Evolutionary conservation across 768 basidiomycete genomes (phyloP).

Genomic region (Phaffia australis): DNA sequence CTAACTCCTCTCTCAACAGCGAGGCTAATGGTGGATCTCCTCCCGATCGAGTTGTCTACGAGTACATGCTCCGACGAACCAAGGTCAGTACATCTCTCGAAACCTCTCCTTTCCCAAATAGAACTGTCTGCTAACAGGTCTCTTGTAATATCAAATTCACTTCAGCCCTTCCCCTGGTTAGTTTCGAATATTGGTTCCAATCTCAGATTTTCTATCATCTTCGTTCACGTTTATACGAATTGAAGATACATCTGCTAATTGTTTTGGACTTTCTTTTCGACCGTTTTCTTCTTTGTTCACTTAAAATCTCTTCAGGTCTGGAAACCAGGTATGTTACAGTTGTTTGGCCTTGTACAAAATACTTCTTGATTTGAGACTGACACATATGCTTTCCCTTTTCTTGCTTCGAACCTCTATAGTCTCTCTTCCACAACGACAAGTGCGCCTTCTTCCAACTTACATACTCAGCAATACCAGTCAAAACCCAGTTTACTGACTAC

Average conservation of each 20-base stretch:
- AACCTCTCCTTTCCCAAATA: background rate
- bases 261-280: background rate
- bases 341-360: background rate
- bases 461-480: no score
- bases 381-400: background rate
- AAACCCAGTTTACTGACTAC: no score
- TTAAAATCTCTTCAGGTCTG: constrained; percentile 7
- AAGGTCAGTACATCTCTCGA: constrained; percentile 10
- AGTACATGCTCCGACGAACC: constrained; percentile 19
- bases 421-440: constrained; percentile 23
- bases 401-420: background rate
- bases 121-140: background rate
- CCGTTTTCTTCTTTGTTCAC: background rate
- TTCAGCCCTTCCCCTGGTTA: constrained; percentile 25
- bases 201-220: background rate
- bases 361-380: background rate
- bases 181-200: background rate
- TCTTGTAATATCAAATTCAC: background rate
- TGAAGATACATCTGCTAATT: background rate
- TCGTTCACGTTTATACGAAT: background rate
- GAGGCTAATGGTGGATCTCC: constrained; percentile 21
- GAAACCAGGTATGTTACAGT: constrained; percentile 21
- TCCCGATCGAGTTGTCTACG: constrained; percentile 18
- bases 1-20: background rate
- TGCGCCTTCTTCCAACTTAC: no score